These are phyloP conservation scores for Claviceps sp. DNA, from an alignment of 2,329 filamentous ascomycete genomes.

Conservation along the genomic window DNA sequence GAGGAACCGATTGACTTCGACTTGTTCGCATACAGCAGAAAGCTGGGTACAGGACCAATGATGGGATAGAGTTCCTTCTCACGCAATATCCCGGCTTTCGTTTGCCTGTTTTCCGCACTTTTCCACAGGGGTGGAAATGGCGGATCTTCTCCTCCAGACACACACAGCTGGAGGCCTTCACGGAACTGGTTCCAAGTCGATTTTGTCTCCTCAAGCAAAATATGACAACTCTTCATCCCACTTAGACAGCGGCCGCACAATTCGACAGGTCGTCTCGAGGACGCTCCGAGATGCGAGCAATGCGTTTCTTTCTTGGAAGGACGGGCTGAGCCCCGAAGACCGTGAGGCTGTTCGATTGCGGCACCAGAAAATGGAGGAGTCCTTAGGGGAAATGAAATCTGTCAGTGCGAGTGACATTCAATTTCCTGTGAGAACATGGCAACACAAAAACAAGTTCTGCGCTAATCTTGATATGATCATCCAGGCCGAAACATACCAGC, in stretches of 20 bases:
- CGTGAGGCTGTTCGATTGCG: conserved; percentile 29
- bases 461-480: background rate
- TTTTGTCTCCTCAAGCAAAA: background rate
- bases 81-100: background rate
- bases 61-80: background rate
- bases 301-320: conserved; percentile 32
- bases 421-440: background rate
- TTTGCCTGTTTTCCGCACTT: background rate
- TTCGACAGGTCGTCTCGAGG: conserved; percentile 3
- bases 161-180: conserved; percentile 1
- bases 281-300: conserved; percentile 21
- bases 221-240: background rate
- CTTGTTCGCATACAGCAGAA: background rate
- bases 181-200: background rate
- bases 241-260: background rate
- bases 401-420: conserved; percentile 26
- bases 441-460: background rate
- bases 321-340: conserved; percentile 39
- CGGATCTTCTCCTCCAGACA: conserved; percentile 3
- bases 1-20: background rate
- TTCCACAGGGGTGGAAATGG: background rate
- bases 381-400: conserved; percentile 52
- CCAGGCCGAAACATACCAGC: conserved; percentile 52
- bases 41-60: background rate
- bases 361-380: conserved; percentile 48